A percentile compares a stretch with the other conserved stretches of the same genome.
These are phyloP conservation scores for Brassica juncea DNA, from an alignment of 345 rosid genomes.

Conservation along the genomic window DNA sequence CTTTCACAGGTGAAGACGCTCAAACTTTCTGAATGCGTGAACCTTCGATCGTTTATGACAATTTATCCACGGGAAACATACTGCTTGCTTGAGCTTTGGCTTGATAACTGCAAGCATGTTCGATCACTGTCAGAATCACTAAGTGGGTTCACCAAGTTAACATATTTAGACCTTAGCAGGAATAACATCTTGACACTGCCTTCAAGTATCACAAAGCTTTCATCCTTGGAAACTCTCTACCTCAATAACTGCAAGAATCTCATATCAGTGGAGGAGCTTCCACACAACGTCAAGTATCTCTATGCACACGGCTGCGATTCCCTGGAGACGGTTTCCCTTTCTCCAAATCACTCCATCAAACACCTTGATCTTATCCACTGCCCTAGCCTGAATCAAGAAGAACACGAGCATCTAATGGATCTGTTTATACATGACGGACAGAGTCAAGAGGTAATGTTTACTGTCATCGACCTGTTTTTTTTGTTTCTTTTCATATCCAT, in stretches of 20 bases:
- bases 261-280: neutral
- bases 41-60: neutral
- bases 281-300: slow-evolving; percentile 1
- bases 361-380: neutral
- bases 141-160: neutral
- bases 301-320: slow-evolving; percentile 28
- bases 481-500: neutral
- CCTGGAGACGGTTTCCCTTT: neutral
- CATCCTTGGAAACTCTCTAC: slow-evolving; percentile 3
- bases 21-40: neutral
- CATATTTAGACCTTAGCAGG: neutral
- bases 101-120: neutral
- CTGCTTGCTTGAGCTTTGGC: neutral
- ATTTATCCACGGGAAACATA: neutral
- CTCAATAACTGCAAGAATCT: slow-evolving; percentile 27
- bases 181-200: no score
- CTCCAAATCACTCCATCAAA: neutral
- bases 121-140: neutral
- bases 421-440: neutral
- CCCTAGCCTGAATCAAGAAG: neutral
- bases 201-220: neutral
- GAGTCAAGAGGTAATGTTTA: neutral
- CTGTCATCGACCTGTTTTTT: neutral
- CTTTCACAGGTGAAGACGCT: slow-evolving; percentile 8
- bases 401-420: neutral